These are phyloP conservation scores for Ceratocystis diversiconidia DNA, from an alignment of 2,329 filamentous ascomycete genomes.

Conservation along the genomic window DNA sequence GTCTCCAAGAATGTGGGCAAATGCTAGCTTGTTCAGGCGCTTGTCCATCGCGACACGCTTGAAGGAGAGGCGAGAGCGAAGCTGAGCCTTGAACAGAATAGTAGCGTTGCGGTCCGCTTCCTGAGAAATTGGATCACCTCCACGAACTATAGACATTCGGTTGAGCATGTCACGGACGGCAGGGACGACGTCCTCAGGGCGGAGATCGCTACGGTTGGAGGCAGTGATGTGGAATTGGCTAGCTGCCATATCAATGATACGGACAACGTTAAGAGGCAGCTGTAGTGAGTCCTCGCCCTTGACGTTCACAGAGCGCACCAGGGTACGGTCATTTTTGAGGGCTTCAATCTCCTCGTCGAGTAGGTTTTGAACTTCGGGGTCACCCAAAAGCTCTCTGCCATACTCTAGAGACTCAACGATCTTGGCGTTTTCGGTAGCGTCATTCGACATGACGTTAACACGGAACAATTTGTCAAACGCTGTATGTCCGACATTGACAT, in stretches of 20 bases:
- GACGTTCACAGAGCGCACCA: conserved; percentile 54
- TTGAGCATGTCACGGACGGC: conserved; percentile 61
- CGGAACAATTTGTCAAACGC: conserved; percentile 71
- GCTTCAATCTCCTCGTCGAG: conserved; percentile 81
- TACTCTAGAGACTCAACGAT: conserved; percentile 51
- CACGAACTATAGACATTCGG: conserved; percentile 72
- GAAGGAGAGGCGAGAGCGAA: conserved; percentile 81
- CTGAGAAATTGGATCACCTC: conserved; percentile 62
- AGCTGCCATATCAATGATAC: conserved; percentile 82
- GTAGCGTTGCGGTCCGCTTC: conserved; percentile 86
- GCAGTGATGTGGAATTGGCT: conserved; percentile 84
- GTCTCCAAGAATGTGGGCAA: conserved; percentile 83
- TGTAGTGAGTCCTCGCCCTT: conserved; percentile 79
- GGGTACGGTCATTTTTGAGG: conserved; percentile 57
- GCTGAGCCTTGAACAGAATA: conserved; percentile 77
- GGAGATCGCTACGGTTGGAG: conserved; percentile 71
- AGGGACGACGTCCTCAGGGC: conserved; percentile 75
- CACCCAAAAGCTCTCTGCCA: conserved; percentile 71
- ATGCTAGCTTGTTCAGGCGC: conserved; percentile 76
- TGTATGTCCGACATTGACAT: conserved; percentile 63
- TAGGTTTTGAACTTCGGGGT: conserved; percentile 72
- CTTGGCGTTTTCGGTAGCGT: conserved; percentile 36
- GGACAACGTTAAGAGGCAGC: conserved; percentile 77
- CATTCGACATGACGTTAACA: conserved; percentile 67
- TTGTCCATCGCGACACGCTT: conserved; percentile 81